Evolutionary conservation across 305 asterid genomes (phyloP).

Genomic region (Caryopteris hybrid): DNA sequence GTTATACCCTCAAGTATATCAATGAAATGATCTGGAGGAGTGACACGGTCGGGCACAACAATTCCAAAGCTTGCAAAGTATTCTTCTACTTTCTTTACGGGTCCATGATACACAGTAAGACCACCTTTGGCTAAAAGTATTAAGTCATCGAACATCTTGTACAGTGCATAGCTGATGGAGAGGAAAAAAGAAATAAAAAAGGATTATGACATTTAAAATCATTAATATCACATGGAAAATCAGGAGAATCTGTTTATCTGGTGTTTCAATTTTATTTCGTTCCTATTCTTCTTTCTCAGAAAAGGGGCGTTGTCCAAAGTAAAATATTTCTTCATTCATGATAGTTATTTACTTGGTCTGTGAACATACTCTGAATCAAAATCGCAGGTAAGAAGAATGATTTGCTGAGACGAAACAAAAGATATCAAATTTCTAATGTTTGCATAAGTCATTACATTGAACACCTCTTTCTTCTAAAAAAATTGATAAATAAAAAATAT

Average conservation of each 20-base stretch:
- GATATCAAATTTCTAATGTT: background rate
- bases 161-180: conserved; percentile 80
- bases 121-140: conserved; percentile 99
- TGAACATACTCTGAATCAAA: no score
- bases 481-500: no score
- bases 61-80: conserved; percentile 80
- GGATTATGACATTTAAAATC: background rate
- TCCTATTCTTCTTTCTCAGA: no score
- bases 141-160: conserved; percentile 96
- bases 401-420: background rate
- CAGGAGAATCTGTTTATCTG: background rate
- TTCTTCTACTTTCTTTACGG: conserved; percentile 93
- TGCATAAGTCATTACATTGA: background rate
- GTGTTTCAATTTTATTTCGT: no score
- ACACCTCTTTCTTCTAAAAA: background rate
- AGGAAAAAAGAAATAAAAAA: background rate
- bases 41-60: conserved; percentile 81
- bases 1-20: conserved; percentile 95
- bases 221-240: conserved; percentile 9
- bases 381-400: no score
- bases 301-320: background rate
- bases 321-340: no score
- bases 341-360: no score
- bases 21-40: conserved; percentile 95
- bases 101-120: conserved; percentile 85